phyloP scores from a whole-genome alignment of 2,329 filamentous ascomycete genomes.

The Claviceps quebecensis region DNA sequence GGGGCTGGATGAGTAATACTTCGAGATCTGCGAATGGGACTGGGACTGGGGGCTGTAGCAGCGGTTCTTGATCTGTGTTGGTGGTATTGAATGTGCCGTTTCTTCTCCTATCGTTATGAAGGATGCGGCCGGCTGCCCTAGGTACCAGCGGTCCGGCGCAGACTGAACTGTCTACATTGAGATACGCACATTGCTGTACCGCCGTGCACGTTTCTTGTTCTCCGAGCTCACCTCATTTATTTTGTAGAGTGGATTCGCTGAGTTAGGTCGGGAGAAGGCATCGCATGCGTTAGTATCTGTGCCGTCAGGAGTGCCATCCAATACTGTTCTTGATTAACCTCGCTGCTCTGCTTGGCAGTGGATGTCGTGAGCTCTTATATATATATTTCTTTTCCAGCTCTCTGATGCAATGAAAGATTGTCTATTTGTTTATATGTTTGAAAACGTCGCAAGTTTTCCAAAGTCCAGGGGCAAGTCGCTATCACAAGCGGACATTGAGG shows the following conservation, averaged over 20 bases:
- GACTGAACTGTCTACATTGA: constrained; percentile 9
- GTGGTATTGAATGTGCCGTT: constrained; percentile 4
- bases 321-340: not conserved
- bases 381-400: too few relatives aligned
- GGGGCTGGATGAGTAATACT: not conserved
- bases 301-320: constrained; percentile 1
- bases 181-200: constrained; percentile 23
- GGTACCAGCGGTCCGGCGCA: not conserved
- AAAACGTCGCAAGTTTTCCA: too few relatives aligned
- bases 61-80: not conserved
- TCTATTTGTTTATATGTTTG: too few relatives aligned
- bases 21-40: not conserved
- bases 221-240: constrained; percentile 31
- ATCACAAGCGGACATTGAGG: too few relatives aligned
- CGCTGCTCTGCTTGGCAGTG: too few relatives aligned
- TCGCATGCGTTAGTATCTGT: not conserved
- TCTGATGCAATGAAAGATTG: too few relatives aligned
- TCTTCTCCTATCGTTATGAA: not conserved
- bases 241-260: constrained; percentile 11
- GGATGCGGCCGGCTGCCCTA: not conserved
- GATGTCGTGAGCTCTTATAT: too few relatives aligned
- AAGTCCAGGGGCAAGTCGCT: too few relatives aligned
- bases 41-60: constrained; percentile 7
- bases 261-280: not conserved
- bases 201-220: constrained; percentile 28